Evolutionary conservation across 768 basidiomycete species (phyloP).

Genomic region (Boletus pseudopeckii): DNA sequence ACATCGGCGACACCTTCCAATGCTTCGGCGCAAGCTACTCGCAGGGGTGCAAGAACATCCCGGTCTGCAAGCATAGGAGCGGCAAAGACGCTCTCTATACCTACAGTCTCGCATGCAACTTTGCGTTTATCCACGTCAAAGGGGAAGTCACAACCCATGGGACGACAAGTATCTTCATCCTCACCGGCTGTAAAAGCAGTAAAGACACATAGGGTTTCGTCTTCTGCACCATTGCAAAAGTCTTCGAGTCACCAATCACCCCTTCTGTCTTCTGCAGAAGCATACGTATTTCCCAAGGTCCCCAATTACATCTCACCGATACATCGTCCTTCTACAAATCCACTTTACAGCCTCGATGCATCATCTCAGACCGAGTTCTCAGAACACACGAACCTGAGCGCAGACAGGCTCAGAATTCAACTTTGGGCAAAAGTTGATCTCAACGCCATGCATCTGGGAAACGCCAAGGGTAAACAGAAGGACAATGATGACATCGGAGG

Average conservation of each 20-base stretch:
- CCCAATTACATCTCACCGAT: conserved; percentile 77
- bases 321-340: conserved; percentile 83
- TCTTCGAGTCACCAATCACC: conserved; percentile 25
- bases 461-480: conserved; percentile 48
- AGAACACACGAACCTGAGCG: conserved; percentile 50
- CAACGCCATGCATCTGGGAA: conserved; percentile 6
- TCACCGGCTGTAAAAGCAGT: neutral
- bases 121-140: conserved; percentile 13
- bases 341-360: conserved; percentile 62
- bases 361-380: conserved; percentile 50
- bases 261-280: conserved; percentile 16
- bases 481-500: conserved; percentile 20
- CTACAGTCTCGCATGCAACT: conserved; percentile 2
- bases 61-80: conserved; percentile 16
- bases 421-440: conserved; percentile 51
- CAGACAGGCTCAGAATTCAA: conserved; percentile 50
- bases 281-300: conserved; percentile 16
- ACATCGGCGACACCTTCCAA: neutral
- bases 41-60: conserved; percentile 12
- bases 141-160: conserved; percentile 14
- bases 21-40: conserved; percentile 4
- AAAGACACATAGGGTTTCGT: conserved; percentile 19
- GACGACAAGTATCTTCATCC: conserved; percentile 20
- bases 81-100: conserved; percentile 13
- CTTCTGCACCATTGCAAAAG: conserved; percentile 25